Evolutionary conservation across 2,329 filamentous ascomycete genomes (phyloP), one percentile per base, ranked within the genome.

Genomic region (Lecanicillium sp.): DNA sequence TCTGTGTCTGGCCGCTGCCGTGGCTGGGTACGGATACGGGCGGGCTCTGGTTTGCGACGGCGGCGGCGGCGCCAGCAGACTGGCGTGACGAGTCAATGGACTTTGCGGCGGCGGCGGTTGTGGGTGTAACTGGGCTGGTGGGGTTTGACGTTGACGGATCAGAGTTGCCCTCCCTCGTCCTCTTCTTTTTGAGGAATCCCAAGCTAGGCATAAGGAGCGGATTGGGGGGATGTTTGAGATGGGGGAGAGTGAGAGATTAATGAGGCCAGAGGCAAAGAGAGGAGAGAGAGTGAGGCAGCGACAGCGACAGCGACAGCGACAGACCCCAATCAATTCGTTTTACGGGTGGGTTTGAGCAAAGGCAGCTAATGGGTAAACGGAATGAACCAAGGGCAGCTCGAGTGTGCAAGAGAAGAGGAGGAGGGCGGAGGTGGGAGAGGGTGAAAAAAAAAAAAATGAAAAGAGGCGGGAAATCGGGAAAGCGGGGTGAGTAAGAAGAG

Each of bases 131-230:
- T 52, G 80, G 78, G 61, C 80, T 83, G 56, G 75, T 77, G 57
- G 80, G 76, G 65, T 85, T 85, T 56, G 76, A 75, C 61, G 82
- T 75, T 62, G 83, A 81, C 59, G 77, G 78, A 66, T 87, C 83
- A 65, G 80, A 76, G 65, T 83, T 80, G 64, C 83, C 86, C 75
- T 96, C 90, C 81, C 90, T 94, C 73, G 90, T 95, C 81, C 90
- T 85, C 80, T 95, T 95, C 81, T 95, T 97, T 81, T 96, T 96
- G 67, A 97, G 82, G 66, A 96, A 90, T 70, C 89, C 89, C 76
- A 96, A 81, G 69, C 81, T 87, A 83, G 90, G 93, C 93, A 98
- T 97, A 63, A 62, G 67, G 57, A 19, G 47, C 38, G 49, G 43
- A 20, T 38, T 21, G 12, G 23, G 15, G 14, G 44, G 14, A 12